Conservation (phyloP, 2,329 filamentous ascomycete genomes). For the Capronia epimyces region DNA sequence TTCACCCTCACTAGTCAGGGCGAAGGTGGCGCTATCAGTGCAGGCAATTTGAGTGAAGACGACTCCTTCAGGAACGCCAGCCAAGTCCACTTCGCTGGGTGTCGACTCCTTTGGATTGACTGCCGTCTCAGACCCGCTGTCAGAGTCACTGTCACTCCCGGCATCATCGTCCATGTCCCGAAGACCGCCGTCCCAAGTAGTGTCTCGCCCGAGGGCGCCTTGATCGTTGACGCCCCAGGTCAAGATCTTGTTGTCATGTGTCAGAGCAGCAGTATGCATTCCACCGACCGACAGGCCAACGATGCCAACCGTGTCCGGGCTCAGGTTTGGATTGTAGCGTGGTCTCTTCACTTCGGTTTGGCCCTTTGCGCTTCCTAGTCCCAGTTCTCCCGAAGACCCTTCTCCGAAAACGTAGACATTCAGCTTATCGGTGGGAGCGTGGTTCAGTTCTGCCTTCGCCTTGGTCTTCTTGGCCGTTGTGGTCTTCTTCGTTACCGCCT, state of each 20-base stretch:
- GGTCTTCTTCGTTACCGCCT: constrained; percentile 13
- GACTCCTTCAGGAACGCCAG: constrained; percentile 55
- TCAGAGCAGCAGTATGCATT: constrained; percentile 72
- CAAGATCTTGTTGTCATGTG: constrained; percentile 69
- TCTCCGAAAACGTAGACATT: constrained; percentile 76
- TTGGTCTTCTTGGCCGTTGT: constrained; percentile 15
- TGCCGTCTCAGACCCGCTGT: constrained; percentile 48
- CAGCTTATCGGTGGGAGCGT: constrained; percentile 54
- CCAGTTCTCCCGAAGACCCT: constrained; percentile 69
- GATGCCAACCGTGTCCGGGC: constrained; percentile 49
- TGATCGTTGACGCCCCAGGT: constrained; percentile 90
- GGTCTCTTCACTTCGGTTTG: constrained; percentile 65
- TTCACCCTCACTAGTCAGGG: constrained; percentile 65
- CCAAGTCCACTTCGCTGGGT: constrained; percentile 52
- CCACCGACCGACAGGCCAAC: constrained; percentile 57
- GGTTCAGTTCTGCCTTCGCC: constrained; percentile 51
- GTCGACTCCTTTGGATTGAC: constrained; percentile 69
- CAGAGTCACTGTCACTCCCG: constrained; percentile 38
- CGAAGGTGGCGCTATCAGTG: constrained; percentile 70
- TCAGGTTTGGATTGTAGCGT: constrained; percentile 59
- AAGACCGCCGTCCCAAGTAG: constrained; percentile 46
- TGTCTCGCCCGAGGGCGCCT: constrained; percentile 69
- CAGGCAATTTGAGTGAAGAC: constrained; percentile 64
- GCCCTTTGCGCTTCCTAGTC: constrained; percentile 61
- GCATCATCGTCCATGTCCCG: constrained; percentile 34